Conservation (phyloP, 352 stramenopile species). For the Globisporangium radiosum region DNA sequence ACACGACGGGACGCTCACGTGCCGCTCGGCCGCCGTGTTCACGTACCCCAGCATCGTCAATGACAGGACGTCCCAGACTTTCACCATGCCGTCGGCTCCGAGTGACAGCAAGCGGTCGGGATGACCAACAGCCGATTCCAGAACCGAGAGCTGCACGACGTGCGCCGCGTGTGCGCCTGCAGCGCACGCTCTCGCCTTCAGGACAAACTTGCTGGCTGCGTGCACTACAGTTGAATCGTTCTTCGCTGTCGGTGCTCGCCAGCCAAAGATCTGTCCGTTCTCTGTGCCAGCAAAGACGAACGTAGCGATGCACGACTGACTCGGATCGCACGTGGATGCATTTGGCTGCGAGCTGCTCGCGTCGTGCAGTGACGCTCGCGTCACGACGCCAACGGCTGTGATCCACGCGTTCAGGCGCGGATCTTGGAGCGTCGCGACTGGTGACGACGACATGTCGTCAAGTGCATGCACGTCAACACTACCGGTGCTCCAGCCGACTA, state of each 20-base stretch:
- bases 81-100: slow-evolving; percentile 49
- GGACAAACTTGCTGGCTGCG: slow-evolving; percentile 6
- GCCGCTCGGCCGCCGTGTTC: slow-evolving; percentile 23
- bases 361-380: background rate
- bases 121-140: slow-evolving; percentile 5
- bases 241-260: slow-evolving; percentile 10
- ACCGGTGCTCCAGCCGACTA: slow-evolving; percentile 46
- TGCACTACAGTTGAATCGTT: background rate
- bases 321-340: background rate
- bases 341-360: background rate
- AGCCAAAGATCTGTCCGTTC: slow-evolving; percentile 32
- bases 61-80: slow-evolving; percentile 40
- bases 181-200: slow-evolving; percentile 18
- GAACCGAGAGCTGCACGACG: slow-evolving; percentile 28
- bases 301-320: background rate
- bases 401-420: slow-evolving; percentile 31
- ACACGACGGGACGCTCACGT: slow-evolving; percentile 30
- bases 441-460: slow-evolving; percentile 5
- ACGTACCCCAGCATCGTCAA: slow-evolving; percentile 34
- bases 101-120: slow-evolving; percentile 25
- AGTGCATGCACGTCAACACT: slow-evolving; percentile 36
- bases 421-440: slow-evolving; percentile 39
- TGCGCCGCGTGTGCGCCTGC: slow-evolving; percentile 38
- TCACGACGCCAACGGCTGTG: slow-evolving; percentile 19
- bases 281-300: slow-evolving; percentile 31